phyloP scores from a whole-genome alignment of 768 basidiomycete genomes.

The Inosperma sp. region DNA sequence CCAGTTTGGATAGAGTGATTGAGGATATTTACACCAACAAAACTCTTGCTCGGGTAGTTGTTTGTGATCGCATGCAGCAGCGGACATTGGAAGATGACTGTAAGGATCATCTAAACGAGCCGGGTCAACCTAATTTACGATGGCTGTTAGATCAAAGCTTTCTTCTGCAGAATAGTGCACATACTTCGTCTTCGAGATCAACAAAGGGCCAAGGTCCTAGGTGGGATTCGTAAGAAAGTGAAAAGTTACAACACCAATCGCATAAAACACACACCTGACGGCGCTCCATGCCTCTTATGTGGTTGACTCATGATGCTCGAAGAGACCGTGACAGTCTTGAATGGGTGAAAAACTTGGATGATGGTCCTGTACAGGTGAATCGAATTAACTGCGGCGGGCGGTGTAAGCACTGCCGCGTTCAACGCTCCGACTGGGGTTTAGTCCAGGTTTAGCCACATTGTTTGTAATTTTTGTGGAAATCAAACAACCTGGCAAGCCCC shows the following conservation, averaged over 20 bases:
- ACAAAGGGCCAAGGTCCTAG: constrained; percentile 38
- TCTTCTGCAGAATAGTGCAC: not conserved
- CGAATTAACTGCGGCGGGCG: no score
- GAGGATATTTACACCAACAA: constrained; percentile 43
- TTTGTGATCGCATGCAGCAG: constrained; percentile 22
- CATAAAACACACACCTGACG: constrained; percentile 32
- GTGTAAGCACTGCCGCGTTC: no score
- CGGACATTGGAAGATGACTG: constrained; percentile 18
- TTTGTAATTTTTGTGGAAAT: no score
- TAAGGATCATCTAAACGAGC: constrained; percentile 19
- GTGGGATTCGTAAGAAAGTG: not conserved
- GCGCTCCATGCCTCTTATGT: constrained; percentile 38
- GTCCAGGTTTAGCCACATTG: no score
- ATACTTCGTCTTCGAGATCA: constrained; percentile 30
- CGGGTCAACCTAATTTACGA: constrained; percentile 23
- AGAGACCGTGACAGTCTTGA: not conserved
- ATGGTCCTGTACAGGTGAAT: no score
- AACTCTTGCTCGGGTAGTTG: constrained; percentile 19
- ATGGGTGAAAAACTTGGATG: no score
- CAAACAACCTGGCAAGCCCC: no score
- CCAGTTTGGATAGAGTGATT: constrained; percentile 55
- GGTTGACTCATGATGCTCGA: constrained; percentile 23
- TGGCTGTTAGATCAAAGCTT: not conserved
- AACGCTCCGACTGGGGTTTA: no score
- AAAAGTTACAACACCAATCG: not conserved